These are phyloP conservation scores for Sporisorium scitamineum DNA, from an alignment of 1,284 basidiomycete genomes.

Conservation along the genomic window DNA sequence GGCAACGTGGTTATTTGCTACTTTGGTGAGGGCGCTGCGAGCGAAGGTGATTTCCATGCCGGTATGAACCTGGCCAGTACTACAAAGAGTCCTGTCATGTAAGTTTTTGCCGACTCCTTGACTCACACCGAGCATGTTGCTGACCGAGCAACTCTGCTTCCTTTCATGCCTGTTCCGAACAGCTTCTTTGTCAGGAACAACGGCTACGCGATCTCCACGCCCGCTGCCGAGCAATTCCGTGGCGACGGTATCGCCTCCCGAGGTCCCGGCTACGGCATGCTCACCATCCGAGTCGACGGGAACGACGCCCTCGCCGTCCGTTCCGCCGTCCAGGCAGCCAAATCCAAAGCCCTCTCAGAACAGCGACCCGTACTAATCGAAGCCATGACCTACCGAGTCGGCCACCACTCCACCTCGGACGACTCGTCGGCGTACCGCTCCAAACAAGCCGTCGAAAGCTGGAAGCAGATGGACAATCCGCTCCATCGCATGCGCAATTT, in stretches of 20 bases:
- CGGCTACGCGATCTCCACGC: constrained; percentile 95
- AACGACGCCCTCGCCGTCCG: constrained; percentile 92
- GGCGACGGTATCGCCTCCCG: constrained; percentile 74
- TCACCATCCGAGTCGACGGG: constrained; percentile 79
- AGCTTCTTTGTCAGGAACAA: constrained; percentile 77
- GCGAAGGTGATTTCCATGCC: constrained; percentile 74
- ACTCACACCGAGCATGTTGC: too few species aligned
- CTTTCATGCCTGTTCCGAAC: constrained; percentile 65
- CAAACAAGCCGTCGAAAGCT: constrained; percentile 56
- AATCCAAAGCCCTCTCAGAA: constrained; percentile 80
- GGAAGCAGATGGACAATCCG: constrained; percentile 78
- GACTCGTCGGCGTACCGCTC: constrained; percentile 87
- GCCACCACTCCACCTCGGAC: constrained; percentile 95
- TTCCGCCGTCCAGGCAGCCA: constrained; percentile 82
- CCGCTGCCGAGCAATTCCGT: constrained; percentile 83
- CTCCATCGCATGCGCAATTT: constrained; percentile 85
- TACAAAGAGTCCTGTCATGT: constrained; percentile 59
- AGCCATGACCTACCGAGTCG: constrained; percentile 74
- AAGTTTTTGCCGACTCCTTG: too few species aligned
- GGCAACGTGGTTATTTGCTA: constrained; percentile 82
- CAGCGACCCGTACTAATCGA: constrained; percentile 85
- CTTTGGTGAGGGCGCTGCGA: constrained; percentile 80
- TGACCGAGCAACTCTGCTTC: constrained; percentile 60
- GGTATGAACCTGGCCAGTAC: constrained; percentile 71
- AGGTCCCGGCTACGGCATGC: constrained; percentile 90